A percentile compares a stretch with the other conserved stretches of the same genome.
Evolutionary conservation across 352 stramenopile genomes (phyloP).

Genomic region (Globisporangium apiculatum): DNA sequence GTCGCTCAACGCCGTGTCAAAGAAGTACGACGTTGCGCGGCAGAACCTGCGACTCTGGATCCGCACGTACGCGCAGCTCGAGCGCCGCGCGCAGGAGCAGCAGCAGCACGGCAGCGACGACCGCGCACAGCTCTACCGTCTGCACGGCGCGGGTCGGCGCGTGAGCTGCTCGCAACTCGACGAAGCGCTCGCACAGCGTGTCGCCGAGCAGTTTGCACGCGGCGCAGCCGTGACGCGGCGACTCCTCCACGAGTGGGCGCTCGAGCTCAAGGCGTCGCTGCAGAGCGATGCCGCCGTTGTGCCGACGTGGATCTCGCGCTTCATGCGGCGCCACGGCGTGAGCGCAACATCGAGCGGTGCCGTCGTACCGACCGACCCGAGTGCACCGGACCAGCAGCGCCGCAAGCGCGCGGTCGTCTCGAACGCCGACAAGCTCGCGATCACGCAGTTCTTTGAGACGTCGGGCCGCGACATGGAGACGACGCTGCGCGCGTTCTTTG

Average conservation of each 20-base stretch:
- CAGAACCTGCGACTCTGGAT: slow-evolving; percentile 12
- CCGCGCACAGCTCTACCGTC: slow-evolving; percentile 1
- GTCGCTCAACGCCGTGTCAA: slow-evolving; percentile 10
- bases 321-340: slow-evolving; percentile 9
- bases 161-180: not conserved
- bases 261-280: slow-evolving; percentile 4
- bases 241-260: slow-evolving; percentile 7
- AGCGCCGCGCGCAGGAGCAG: slow-evolving; percentile 1
- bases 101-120: not conserved
- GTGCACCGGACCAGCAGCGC: slow-evolving; percentile 4
- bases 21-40: slow-evolving; percentile 8
- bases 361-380: slow-evolving; percentile 5
- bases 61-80: slow-evolving; percentile 5
- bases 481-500: slow-evolving; percentile 12
- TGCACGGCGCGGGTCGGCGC: slow-evolving; percentile 3
- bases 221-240: slow-evolving; percentile 4
- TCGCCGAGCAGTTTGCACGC: slow-evolving; percentile 1
- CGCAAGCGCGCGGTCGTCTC: slow-evolving; percentile 3
- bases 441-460: slow-evolving; percentile 8
- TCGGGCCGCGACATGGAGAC: slow-evolving; percentile 10
- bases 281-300: slow-evolving; percentile 2
- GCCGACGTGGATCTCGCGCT: slow-evolving; percentile 10
- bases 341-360: slow-evolving; percentile 2
- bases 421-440: slow-evolving; percentile 8
- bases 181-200: not conserved